phyloP scores from a whole-genome alignment of 345 rosid species.

The Camelina hispida region DNA sequence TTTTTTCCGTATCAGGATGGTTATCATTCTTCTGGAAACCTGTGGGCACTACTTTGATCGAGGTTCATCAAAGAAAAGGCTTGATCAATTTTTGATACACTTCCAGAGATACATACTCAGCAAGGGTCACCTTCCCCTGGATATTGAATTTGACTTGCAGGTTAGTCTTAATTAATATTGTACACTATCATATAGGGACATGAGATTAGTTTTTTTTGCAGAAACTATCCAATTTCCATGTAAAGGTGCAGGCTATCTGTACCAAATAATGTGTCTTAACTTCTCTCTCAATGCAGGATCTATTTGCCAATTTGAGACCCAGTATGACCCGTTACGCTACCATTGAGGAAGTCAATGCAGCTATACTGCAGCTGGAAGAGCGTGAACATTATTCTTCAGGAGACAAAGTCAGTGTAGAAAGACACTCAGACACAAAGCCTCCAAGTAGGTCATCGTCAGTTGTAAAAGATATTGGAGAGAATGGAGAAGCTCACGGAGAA shows the following conservation, averaged over 20 bases:
- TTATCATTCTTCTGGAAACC: slow-evolving; percentile 87
- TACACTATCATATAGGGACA: background rate
- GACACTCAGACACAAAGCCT: slow-evolving; percentile 66
- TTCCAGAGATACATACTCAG: slow-evolving; percentile 94
- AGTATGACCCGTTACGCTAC: slow-evolving; percentile 78
- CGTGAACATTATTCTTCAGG: slow-evolving; percentile 62
- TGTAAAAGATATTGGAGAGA: slow-evolving; percentile 64
- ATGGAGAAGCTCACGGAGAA: slow-evolving; percentile 72
- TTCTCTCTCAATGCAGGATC: slow-evolving; percentile 62
- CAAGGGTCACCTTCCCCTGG: slow-evolving; percentile 84
- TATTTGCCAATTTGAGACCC: slow-evolving; percentile 89
- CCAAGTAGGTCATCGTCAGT: slow-evolving; percentile 48
- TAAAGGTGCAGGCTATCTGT: slow-evolving; percentile 13
- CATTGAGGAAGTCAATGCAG: slow-evolving; percentile 83
- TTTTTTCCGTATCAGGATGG: slow-evolving; percentile 96
- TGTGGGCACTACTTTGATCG: slow-evolving; percentile 98
- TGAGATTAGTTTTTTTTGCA: background rate
- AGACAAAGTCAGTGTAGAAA: slow-evolving; percentile 67
- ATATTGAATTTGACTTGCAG: slow-evolving; percentile 97
- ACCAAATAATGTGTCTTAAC: slow-evolving; percentile 23
- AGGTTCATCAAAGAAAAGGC: slow-evolving; percentile 96
- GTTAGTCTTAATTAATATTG: slow-evolving; percentile 49
- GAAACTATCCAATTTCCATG: slow-evolving; percentile 20
- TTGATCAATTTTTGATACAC: slow-evolving; percentile 86
- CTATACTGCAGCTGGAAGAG: slow-evolving; percentile 79